A percentile compares a stretch with the other conserved stretches of the same genome.
These are phyloP conservation scores for Lentinula sp. DNA, from an alignment of 768 basidiomycete species.

Conservation along the genomic window DNA sequence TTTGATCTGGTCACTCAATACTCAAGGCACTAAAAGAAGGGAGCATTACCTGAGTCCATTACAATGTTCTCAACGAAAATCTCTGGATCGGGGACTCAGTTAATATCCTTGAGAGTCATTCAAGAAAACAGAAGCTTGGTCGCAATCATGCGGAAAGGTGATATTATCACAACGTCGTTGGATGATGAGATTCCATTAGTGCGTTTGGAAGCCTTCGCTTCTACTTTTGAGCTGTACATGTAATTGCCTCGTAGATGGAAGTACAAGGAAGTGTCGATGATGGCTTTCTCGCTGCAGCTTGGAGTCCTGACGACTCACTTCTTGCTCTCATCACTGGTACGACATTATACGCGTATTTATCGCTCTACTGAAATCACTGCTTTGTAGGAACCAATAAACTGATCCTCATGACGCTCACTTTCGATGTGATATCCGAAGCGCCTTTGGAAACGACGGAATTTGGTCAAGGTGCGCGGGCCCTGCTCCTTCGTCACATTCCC, in stretches of 20 bases:
- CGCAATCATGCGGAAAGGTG: conserved; percentile 69
- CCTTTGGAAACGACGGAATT: conserved; percentile 70
- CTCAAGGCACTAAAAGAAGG: not conserved
- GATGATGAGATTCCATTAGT: conserved; percentile 44
- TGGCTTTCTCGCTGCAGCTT: conserved; percentile 75
- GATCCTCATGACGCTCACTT: conserved; percentile 81
- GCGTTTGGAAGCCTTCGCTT: conserved; percentile 13
- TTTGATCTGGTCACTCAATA: not conserved
- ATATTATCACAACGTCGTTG: conserved; percentile 67
- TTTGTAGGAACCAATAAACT: conserved; percentile 44
- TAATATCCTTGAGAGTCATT: conserved; percentile 63
- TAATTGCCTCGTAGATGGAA: conserved; percentile 44
- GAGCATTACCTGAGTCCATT: conserved; percentile 18
- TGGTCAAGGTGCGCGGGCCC: conserved; percentile 61
- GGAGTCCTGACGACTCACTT: conserved; percentile 92
- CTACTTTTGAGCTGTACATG: not conserved
- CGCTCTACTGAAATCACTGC: not conserved
- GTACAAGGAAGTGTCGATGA: conserved; percentile 84
- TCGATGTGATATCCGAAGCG: conserved; percentile 82
- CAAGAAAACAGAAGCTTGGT: conserved; percentile 66
- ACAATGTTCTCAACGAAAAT: conserved; percentile 32
- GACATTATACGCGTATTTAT: not conserved
- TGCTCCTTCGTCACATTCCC: conserved; percentile 5
- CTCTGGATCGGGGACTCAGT: conserved; percentile 28
- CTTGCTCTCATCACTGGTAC: conserved; percentile 77